phyloP scores from a whole-genome alignment of 139 green algal genomes.

The Chlamydomonas urium region DNA sequence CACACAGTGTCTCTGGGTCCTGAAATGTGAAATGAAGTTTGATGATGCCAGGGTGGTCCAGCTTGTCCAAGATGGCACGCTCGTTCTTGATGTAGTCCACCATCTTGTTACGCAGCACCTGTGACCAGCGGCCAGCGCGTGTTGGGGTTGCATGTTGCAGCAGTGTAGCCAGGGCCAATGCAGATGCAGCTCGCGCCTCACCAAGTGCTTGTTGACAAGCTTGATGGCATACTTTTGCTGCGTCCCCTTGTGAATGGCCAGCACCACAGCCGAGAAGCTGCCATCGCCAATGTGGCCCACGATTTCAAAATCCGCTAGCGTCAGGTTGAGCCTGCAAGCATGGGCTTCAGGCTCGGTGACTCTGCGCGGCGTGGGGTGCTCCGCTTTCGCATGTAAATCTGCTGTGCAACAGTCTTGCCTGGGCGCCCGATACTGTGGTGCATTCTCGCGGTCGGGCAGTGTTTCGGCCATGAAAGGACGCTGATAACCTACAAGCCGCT shows the following conservation, averaged over 20 bases:
- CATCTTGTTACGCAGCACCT: slow-evolving; percentile 41
- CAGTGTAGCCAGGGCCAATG: too few relatives aligned
- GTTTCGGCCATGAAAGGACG: too few relatives aligned
- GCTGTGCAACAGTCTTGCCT: neutral
- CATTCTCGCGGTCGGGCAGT: slow-evolving; percentile 6
- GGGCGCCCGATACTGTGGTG: neutral
- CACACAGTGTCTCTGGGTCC: slow-evolving; percentile 41
- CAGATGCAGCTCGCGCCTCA: too few relatives aligned
- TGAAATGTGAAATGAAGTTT: slow-evolving; percentile 46
- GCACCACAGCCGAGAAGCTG: slow-evolving; percentile 40
- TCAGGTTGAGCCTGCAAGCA: slow-evolving; percentile 3
- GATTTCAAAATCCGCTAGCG: slow-evolving; percentile 39
- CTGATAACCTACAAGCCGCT: too few relatives aligned
- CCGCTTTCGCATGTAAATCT: neutral
- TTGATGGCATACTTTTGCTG: slow-evolving; percentile 38
- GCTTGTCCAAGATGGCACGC: slow-evolving; percentile 27
- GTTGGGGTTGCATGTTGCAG: too few relatives aligned
- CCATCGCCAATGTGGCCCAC: slow-evolving; percentile 34
- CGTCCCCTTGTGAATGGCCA: slow-evolving; percentile 24
- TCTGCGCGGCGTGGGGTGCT: neutral
- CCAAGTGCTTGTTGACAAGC: slow-evolving; percentile 46
- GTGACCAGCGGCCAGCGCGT: too few relatives aligned
- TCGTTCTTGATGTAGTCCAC: slow-evolving; percentile 46
- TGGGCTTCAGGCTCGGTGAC: neutral
- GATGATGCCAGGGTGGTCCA: slow-evolving; percentile 33